Conservation (phyloP, 805 yeast species). For the Ascoidea rubescens region DNA sequence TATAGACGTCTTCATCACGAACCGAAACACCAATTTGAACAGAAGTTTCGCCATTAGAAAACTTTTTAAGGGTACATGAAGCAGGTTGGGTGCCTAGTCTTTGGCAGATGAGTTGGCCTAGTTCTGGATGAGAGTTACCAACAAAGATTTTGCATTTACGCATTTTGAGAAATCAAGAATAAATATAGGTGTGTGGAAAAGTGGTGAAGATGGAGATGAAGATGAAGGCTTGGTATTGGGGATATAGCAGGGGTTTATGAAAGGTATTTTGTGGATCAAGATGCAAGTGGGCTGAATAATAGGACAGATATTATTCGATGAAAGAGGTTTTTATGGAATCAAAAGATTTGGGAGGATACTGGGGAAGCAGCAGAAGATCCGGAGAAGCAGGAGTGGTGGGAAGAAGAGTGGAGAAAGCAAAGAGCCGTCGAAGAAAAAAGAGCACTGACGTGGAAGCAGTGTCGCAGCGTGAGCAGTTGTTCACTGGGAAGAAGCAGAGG, state of each 20-base stretch:
- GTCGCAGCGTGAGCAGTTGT: neutral
- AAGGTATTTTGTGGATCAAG: too few relatives aligned
- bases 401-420: too few relatives aligned
- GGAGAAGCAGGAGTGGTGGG: neutral
- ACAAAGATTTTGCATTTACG: conserved; percentile 95
- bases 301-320: too few relatives aligned
- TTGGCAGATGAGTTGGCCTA: conserved; percentile 83
- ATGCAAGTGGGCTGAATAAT: too few relatives aligned
- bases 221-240: too few relatives aligned
- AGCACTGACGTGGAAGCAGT: neutral
- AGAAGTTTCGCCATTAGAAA: conserved; percentile 95
- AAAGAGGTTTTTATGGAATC: too few relatives aligned
- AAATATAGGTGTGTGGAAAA: too few relatives aligned
- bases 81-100: conserved; percentile 88
- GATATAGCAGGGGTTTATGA: too few relatives aligned
- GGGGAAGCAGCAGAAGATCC: neutral
- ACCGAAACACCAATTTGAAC: conserved; percentile 92
- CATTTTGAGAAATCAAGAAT: conserved; percentile 29
- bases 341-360: too few relatives aligned
- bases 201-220: too few relatives aligned
- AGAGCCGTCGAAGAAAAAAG: neutral
- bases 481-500: neutral
- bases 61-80: conserved; percentile 80
- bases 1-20: conserved; percentile 93
- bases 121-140: conserved; percentile 92